Percentiles rank a stretch among this genome's conserved stretches.
phyloP scores from a whole-genome alignment of 768 basidiomycete species.

The Tephrocybe rancida region DNA sequence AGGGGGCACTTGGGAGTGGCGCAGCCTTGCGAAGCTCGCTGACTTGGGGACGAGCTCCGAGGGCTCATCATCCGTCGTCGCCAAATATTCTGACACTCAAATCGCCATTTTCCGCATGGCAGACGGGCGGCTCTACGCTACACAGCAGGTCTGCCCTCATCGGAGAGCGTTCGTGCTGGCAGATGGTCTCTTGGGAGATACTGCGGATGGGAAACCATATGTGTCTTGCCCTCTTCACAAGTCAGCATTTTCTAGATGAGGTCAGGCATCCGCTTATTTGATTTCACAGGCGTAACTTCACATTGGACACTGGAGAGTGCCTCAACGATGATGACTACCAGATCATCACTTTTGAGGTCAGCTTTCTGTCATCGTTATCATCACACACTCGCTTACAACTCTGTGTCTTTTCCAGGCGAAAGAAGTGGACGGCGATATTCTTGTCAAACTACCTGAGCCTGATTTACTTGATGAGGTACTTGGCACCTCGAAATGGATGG shows the following conservation, averaged over 20 bases:
- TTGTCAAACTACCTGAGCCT: too few species aligned
- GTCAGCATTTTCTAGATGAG: too few species aligned
- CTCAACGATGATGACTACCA: conserved; percentile 60
- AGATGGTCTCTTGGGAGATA: conserved; percentile 71
- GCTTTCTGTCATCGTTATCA: too few species aligned
- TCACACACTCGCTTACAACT: too few species aligned
- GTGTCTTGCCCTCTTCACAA: conserved; percentile 62
- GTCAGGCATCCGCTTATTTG: too few species aligned
- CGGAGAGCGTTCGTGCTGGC: conserved; percentile 67
- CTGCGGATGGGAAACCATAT: conserved; percentile 48
- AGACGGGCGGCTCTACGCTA: conserved; percentile 58
- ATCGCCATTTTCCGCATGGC: conserved; percentile 72
- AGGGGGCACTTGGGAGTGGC: conserved; percentile 61
- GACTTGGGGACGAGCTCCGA: conserved; percentile 51
- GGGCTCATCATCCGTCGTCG: conserved; percentile 51
- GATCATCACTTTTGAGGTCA: conserved; percentile 37
- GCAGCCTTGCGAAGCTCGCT: conserved; percentile 42
- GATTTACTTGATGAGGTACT: too few species aligned
- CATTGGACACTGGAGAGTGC: conserved; percentile 56
- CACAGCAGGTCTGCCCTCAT: conserved; percentile 65
- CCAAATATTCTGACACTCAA: conserved; percentile 67
- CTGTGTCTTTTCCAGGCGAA: too few species aligned
- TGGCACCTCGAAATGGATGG: too few species aligned
- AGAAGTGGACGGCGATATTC: too few species aligned
- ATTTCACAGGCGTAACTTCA: conserved; percentile 66